A percentile compares a stretch with the other conserved stretches of the same genome.
Evolutionary conservation across 164 flowering plant genomes (phyloP).

Genomic region (Stephania japonica): DNA sequence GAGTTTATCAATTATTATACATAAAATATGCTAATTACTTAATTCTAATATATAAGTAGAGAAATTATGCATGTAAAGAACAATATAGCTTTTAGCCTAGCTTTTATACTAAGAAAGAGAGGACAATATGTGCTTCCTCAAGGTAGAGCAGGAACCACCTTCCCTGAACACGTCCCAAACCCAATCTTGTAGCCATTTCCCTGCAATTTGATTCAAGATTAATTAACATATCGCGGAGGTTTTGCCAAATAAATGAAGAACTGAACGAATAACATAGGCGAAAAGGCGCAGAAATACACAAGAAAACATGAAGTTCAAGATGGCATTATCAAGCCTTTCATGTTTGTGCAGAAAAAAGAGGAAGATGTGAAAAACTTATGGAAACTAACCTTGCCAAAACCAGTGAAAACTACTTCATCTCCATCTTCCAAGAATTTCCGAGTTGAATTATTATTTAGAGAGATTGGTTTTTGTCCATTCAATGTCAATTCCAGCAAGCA

Average conservation of each 20-base stretch:
- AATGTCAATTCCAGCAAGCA: constrained; percentile 88
- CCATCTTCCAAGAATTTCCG: constrained; percentile 89
- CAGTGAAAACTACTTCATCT: constrained; percentile 81
- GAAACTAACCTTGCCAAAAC: constrained; percentile 61
- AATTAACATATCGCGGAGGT: not conserved
- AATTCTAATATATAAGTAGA: not conserved
- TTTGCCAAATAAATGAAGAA: too few relatives aligned
- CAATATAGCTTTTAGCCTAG: not conserved
- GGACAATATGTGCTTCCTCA: constrained; percentile 19
- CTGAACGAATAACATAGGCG: too few relatives aligned
- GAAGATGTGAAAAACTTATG: not conserved
- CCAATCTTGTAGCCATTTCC: constrained; percentile 87
- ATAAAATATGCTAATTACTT: not conserved
- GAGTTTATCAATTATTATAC: not conserved
- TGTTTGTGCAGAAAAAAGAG: not conserved
- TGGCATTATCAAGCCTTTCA: not conserved
- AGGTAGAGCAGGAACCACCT: constrained; percentile 52
- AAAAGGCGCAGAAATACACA: too few relatives aligned
- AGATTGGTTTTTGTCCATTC: constrained; percentile 80
- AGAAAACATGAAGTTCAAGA: too few relatives aligned
- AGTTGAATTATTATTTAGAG: constrained; percentile 47
- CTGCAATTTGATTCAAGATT: constrained; percentile 37
- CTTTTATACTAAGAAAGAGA: not conserved
- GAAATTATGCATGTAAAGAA: not conserved
- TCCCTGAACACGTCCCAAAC: constrained; percentile 84